Evolutionary conservation across 2,329 filamentous ascomycete genomes (phyloP), one percentile per base, ranked within the genome.

Genomic region (Nemania serpens): DNA sequence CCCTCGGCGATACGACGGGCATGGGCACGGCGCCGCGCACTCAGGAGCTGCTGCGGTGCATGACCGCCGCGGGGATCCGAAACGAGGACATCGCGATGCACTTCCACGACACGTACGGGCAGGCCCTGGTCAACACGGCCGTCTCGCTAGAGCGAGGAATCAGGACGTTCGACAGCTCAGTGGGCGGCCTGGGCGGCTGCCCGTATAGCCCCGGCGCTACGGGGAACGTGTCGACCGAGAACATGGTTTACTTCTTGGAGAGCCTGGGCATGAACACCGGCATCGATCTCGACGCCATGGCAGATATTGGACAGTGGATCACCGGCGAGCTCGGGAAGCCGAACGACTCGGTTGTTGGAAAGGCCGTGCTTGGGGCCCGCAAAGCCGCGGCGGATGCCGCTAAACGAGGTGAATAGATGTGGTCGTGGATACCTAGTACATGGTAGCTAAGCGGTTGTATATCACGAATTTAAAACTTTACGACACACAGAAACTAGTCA

Each of bases 1-100:
- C 90, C 1, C 84, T 97, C 0, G 93, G 92, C 6, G 93, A 97
- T 71, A 97, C 93, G 0, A 94, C 93, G 0, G 93, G 93, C 17
- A 93, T 96, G 84, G 93, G 93, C 34, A 96, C 91, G 0, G 71
- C 70, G 11, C 67, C 70, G 3, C 71, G 74, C 2, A 74, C 71
- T 0, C 69, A 73, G 56, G 73, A 81, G 60, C 74, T 87, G 5
- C 73, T 87, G 49, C 77, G 79, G 50, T 81, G 71, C 58, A 71
- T 87, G 58, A 71, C 75, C 9, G 78, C 81, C 4, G 81, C 82
- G 0, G 82, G 81, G 0, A 77, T 90, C 2, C 79, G 82, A 3
- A 77, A 78, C 15, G 78, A 80, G 36, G 81, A 83, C 60, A 75
- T 91, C 1, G 88, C 88, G 0, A 81, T 88, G 61, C 88, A 91